Percentiles rank a stretch among this genome's conserved stretches.
phyloP scores from a whole-genome alignment of 2,329 filamentous ascomycete genomes.

The Epichloe festucae region DNA sequence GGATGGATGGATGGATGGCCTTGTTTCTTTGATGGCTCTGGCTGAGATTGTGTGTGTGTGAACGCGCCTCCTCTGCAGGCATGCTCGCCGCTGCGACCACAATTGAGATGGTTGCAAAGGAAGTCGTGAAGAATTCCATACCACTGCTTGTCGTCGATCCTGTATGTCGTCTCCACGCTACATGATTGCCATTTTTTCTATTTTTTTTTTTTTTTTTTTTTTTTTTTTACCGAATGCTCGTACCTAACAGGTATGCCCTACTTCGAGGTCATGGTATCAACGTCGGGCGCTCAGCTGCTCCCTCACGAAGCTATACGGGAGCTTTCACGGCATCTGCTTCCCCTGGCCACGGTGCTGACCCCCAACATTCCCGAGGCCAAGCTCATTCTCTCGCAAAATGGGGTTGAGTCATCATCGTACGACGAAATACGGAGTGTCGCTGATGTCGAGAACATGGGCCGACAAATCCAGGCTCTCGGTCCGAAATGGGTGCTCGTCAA shows the following conservation, averaged over 20 bases:
- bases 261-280: conserved; percentile 77
- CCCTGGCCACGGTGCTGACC: conserved; percentile 55
- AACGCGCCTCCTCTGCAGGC: conserved; percentile 12
- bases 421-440: conserved; percentile 38
- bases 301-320: conserved; percentile 49
- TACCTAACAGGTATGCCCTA: conserved; percentile 4
- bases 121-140: conserved; percentile 19
- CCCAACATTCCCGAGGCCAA: conserved; percentile 67
- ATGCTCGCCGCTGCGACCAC: conserved; percentile 27
- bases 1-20: too few relatives aligned
- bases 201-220: fast-evolving
- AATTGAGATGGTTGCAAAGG: conserved; percentile 21
- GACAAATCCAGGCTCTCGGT: conserved; percentile 52
- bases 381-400: conserved; percentile 45
- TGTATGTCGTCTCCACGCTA: conserved; percentile 11
- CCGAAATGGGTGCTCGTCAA: conserved; percentile 77
- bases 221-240: not conserved
- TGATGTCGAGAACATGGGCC: conserved; percentile 58
- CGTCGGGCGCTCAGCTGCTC: conserved; percentile 60
- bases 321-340: conserved; percentile 48
- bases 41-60: not conserved
- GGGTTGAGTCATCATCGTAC: conserved; percentile 16
- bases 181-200: not conserved
- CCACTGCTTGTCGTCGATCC: conserved; percentile 24
- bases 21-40: not conserved